Evolutionary conservation across 1,284 basidiomycete genomes (phyloP).

Genomic region (Psilocybe mexicana): DNA sequence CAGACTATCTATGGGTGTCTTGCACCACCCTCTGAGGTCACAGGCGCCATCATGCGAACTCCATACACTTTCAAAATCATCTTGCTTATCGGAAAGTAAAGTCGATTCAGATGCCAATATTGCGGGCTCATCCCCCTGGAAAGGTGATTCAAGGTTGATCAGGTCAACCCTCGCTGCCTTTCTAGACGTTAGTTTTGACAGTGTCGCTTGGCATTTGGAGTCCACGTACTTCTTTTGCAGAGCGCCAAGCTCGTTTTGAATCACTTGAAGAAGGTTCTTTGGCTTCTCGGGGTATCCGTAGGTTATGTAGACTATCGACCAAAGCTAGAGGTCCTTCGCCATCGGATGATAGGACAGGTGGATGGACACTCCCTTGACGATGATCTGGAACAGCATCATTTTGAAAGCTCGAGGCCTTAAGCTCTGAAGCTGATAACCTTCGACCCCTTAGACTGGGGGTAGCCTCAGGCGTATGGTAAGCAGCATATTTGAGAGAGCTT

Average conservation of each 20-base stretch:
- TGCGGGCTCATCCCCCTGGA: conserved; percentile 45
- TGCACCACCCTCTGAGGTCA: conserved; percentile 67
- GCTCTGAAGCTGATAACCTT: conserved; percentile 28
- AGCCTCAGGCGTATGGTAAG: conserved; percentile 64
- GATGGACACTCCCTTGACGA: background rate
- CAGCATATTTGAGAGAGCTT: conserved; percentile 63
- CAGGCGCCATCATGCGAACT: conserved; percentile 44
- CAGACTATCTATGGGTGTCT: conserved; percentile 50
- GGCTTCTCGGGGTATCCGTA: conserved; percentile 20
- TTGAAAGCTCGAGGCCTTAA: conserved; percentile 21
- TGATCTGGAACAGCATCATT: conserved; percentile 18
- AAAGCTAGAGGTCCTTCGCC: conserved; percentile 61
- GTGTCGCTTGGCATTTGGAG: background rate
- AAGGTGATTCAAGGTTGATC: conserved; percentile 70
- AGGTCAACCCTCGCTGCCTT: conserved; percentile 54
- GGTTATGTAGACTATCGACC: conserved; percentile 42
- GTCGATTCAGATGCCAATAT: conserved; percentile 7
- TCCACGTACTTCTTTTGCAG: background rate
- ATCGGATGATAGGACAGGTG: conserved; percentile 24
- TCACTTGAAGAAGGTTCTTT: background rate
- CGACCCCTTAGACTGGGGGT: conserved; percentile 43
- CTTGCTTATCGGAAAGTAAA: conserved; percentile 17
- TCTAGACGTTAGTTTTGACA: background rate
- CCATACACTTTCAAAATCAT: conserved; percentile 59
- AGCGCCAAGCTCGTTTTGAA: background rate